These are phyloP conservation scores for Cladochytrium replicatum DNA, from an alignment of 192 early-diverging fungal species.

Conservation along the genomic window DNA sequence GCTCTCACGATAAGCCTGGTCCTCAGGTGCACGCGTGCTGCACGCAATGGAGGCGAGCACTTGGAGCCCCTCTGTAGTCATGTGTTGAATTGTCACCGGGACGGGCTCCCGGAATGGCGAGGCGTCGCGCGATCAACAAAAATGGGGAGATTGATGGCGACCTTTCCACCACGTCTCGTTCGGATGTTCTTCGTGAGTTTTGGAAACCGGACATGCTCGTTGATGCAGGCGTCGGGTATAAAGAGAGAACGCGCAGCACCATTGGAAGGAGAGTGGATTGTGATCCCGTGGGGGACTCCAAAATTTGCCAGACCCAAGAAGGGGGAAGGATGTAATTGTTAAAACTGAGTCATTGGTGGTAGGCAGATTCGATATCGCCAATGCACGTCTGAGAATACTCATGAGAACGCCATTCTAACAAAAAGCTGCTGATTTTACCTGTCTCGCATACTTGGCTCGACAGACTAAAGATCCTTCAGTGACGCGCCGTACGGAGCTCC, in stretches of 20 bases:
- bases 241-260: slow-evolving; percentile 75
- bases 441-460: slow-evolving; percentile 82
- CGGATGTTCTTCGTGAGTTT: slow-evolving; percentile 93
- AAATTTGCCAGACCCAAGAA: slow-evolving; percentile 69
- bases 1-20: too few species aligned
- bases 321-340: slow-evolving; percentile 81
- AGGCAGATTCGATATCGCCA: slow-evolving; percentile 54
- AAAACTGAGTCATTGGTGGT: slow-evolving; percentile 63
- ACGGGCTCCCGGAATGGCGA: slow-evolving; percentile 68
- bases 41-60: too few species aligned
- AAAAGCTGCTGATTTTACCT: not conserved
- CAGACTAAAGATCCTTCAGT: slow-evolving; percentile 64
- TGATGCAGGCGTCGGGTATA: slow-evolving; percentile 88
- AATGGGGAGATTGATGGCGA: slow-evolving; percentile 92
- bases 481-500: slow-evolving; percentile 80
- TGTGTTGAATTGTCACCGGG: too few species aligned
- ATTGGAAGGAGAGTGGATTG: slow-evolving; percentile 16
- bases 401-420: not conserved
- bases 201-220: slow-evolving; percentile 86
- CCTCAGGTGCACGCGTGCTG: too few species aligned
- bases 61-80: too few species aligned
- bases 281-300: slow-evolving; percentile 58
- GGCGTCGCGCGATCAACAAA: slow-evolving; percentile 88
- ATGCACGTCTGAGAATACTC: slow-evolving; percentile 44
- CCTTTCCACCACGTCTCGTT: slow-evolving; percentile 83